Evolutionary conservation across 169 alveolate species (phyloP), one percentile per base, ranked within the genome.

Genomic region (Plasmodium gaboni): DNA sequence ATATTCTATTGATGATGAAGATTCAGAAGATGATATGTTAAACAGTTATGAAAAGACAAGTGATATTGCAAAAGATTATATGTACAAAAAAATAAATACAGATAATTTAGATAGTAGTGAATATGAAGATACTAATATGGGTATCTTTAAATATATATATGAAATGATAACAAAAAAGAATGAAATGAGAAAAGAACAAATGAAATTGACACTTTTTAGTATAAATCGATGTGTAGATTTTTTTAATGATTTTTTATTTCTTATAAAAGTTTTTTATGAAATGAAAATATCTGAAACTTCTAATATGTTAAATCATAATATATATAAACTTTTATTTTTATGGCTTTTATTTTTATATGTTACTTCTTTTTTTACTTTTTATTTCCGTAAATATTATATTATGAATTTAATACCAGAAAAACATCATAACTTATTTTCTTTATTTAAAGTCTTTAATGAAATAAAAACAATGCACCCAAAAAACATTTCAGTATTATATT

Each of bases 111-210:
- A 46, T 9, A n/a, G 1, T 46, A 19, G 10, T 44, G 24, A 17
- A 10, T n/a, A 65, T 65, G 42, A 15, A 12, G 65, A 59, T 13
- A 74, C 59, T 9, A 8, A 15, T 9, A 28, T 15, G 15, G 12
- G n/a, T 15, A 10, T 48, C 2, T 48, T 51, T 13, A 6, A 63
- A 7, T 74, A 74, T 63, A 32, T 68, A 51, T 61, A 12, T 28
- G 88, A 60, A 44, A 60, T 44, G 74, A 28, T 74, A 64, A 46
- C 15, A 4, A 2, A 51, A 44, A 74, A 61, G 19, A 74, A 32
- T 46, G 74, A 74, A 63, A 6, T 74, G 15, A 60, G 88, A 46
- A 74, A 61, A 19, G 32, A 48, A 48, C 88, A 74, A 74, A 63
- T 53, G 55, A 74, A 74, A 24, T 10, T 24, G 42, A 74, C 65